A percentile compares a stretch with the other conserved stretches of the same genome.
Evolutionary conservation across 2,329 filamentous ascomycete species (phyloP).

Genomic region (Beauveria caledonica): DNA sequence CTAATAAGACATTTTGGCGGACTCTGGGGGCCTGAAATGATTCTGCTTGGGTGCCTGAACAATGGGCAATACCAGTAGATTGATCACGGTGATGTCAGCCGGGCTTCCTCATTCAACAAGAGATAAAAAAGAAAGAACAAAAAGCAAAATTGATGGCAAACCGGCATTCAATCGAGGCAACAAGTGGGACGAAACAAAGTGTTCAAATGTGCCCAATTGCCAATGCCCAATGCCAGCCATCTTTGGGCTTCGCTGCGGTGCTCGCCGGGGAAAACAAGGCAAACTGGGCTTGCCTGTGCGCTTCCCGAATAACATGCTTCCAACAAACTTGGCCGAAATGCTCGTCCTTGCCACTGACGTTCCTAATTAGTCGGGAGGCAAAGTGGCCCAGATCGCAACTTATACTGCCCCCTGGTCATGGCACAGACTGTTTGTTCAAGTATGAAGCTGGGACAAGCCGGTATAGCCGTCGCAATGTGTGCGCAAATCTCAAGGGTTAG

Average conservation of each 20-base stretch:
- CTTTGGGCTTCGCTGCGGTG: background rate
- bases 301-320: background rate
- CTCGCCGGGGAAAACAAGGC: background rate
- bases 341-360: no score
- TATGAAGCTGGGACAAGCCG: background rate
- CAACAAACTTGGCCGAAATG: background rate
- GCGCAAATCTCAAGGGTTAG: no score
- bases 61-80: background rate
- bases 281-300: background rate
- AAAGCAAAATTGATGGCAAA: background rate
- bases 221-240: background rate
- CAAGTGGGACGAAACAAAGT: slow-evolving; percentile 1
- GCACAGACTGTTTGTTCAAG: background rate
- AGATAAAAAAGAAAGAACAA: background rate
- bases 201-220: background rate
- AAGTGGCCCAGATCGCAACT: slow-evolving; percentile 3
- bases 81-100: background rate
- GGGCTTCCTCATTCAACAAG: no score
- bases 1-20: slow-evolving; percentile 8
- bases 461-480: slow-evolving; percentile 1
- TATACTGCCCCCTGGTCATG: background rate
- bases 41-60: background rate
- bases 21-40: background rate
- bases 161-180: background rate
- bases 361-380: no score